phyloP scores from a whole-genome alignment of 192 early-diverging fungal species.

The Podila verticillata region DNA sequence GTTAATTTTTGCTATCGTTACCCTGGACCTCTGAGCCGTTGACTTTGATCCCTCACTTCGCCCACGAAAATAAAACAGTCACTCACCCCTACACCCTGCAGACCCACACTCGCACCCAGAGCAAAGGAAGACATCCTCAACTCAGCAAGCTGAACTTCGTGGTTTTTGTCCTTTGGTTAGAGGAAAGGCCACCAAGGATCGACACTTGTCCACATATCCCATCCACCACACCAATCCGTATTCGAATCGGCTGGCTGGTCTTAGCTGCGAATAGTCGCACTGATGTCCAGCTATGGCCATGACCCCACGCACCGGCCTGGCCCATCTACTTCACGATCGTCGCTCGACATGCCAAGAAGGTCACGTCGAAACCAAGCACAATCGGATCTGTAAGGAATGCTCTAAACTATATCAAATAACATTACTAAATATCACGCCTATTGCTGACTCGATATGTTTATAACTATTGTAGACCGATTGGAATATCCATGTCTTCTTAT shows the following conservation, averaged over 20 bases:
- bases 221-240: neutral
- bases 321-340: neutral
- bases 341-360: neutral
- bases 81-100: neutral
- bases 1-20: no score
- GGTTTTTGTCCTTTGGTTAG: neutral
- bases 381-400: neutral
- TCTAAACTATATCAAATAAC: no score
- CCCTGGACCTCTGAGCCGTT: no score
- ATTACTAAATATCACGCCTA: no score
- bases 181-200: neutral
- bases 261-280: neutral
- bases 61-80: neutral
- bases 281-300: constrained; percentile 31
- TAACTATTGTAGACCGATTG: no score
- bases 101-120: neutral
- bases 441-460: no score
- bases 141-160: neutral
- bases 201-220: neutral
- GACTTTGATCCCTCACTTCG: neutral
- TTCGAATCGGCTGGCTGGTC: neutral
- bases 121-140: neutral
- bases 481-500: no score
- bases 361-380: neutral
- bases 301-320: neutral